Base-by-base conservation (phyloP, 257 asterid species). In the Petunia secreta region DNA sequence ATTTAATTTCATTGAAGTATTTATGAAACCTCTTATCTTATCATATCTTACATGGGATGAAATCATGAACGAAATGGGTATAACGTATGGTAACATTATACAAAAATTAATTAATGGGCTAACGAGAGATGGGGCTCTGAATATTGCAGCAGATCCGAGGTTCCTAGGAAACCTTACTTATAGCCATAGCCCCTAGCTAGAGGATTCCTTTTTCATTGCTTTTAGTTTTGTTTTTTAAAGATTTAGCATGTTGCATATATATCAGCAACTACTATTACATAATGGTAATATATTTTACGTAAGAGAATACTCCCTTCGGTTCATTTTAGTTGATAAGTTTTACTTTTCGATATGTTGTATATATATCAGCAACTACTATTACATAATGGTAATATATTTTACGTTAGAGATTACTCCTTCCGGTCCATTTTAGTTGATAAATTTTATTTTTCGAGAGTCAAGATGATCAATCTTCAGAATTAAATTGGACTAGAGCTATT, bases 61-160 rank as follows among this genome's bases (percentile, higher is more conserved):
- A 84, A 65, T 77, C 38, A 68, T 43, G 77, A 71, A 71, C 1
- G 77, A 71, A 71, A 71, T 71, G 77, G 77, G 77, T 71, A 50
- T 71, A 71, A 71, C 77, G 60, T 71, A 71, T 71, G 77, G 77
- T 48, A 71, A 71, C 44, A 48, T 71, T 46, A 5, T 71, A 59
- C 13, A 16, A 59, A 59, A 59, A 59, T 16, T 57, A 59, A 59
- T 16, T 57, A 58, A 69, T 84, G 75, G 81, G 74, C 73, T 36
- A 62, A 73, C 67, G 67, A 81, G 75, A 55, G 48, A 69, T 43
- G 80, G 82, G 79, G 4, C 11, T 71, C 77, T 48, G 25, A 25
- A 71, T 48, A 11, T n/a, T 16, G 89, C 86, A 81, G 76, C 85
- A 81, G 88, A 88, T 84, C 89, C 87, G 48, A 83, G 81, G 84